Evolutionary conservation across 2,329 filamentous ascomycete species (phyloP), one percentile per base, ranked within the genome.

Genomic region (Aspergillus floridensis): DNA sequence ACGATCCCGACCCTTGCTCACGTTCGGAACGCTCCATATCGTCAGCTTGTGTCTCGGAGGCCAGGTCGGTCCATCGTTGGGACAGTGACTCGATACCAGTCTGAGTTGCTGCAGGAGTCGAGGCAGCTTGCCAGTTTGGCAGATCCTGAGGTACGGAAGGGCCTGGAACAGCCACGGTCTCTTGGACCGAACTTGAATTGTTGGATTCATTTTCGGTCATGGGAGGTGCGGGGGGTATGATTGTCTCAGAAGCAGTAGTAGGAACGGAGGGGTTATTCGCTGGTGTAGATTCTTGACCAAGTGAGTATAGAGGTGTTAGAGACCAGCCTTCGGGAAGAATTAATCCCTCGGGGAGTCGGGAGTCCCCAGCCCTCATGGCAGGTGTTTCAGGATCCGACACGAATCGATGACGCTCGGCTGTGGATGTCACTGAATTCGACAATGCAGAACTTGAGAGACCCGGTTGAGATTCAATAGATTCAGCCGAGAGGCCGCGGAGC

Each of bases 401-500:
- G 56, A 72, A 71, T 52, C 73, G 74, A 19, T 65, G 72, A 22
- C 66, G 70, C 12, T 60, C 63, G 32, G 67, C 66, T 1, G 70
- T 59, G 2, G 59, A 54, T 2, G 68, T 58, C 10, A 65, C 57
- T 11, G 62, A 57, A 4, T 71, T 16, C 57, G 65, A 47, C 60
- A 66, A 48, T 56, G 63, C 35, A 49, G 65, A 49, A 51, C 67
- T 38, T 29, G 56, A 29, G 29, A 56, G 59, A 4, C 46, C 57
- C 14, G 56, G 44, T 44, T 60, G 35, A 8, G 52, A 19, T 44
- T 19, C 58, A 50, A 55, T 46, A 5, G 68, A 24, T 57, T 68
- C 70, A 24, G 65, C 64, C 57, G 83, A 82, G 44, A 77, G 63
- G 61, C 79, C 80, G 24, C 88, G 86, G 56, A 93, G 78, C 60